Base-by-base conservation (phyloP, 1,284 basidiomycete genomes). In the Moesziomyces sp. region DNA sequence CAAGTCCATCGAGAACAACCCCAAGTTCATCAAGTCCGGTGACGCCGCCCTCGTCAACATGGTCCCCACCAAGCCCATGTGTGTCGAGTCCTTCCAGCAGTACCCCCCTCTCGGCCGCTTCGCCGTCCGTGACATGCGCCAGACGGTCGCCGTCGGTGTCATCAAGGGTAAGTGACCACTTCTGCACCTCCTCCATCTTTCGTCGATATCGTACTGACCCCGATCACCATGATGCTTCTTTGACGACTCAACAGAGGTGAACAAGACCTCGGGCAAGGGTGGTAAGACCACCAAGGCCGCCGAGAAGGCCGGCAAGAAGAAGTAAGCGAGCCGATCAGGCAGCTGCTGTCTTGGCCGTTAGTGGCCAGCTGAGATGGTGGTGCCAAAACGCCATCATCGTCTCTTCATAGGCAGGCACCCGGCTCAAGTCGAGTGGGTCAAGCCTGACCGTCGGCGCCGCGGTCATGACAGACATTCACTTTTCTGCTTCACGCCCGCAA, bases 81-180 rank as follows among this genome's bases (percentile, higher is more conserved):
- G 93, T 88, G 94, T 97, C 83, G 95, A 97, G 90, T 90, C 92
- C 58, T 98, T 97, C 91, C 90, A 91, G 85, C 92, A 94, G 87
- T 99, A 98, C 89, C 96, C 96, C 81, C 96, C 97, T 87, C 92
- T 99, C 77, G 97, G 97, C 88, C 96, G 97, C 87, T 99, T 98
- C 88, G 88, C 87, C 74, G 87, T 88, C 82, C 86, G 88, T 82
- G 87, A 86, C 83, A 86, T 86, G 85, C 77, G 85, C 48, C 83
- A 84, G 75, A 83, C 82, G 54, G 81, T 83, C 54, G 93, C 93
- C 83, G 93, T 95, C 85, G 93, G 93, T 90, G 93, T 95, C 89
- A 96, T 97, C 93, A 92, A 94, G 87, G 24, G 24, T 26, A 26
- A 26, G 24, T 26, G 21, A 21, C 21, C 21, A 21, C 21, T 21